A percentile compares a stretch with the other conserved stretches of the same genome.
phyloP scores from a whole-genome alignment of 805 yeast genomes.

The Deakozyma indianensis region DNA sequence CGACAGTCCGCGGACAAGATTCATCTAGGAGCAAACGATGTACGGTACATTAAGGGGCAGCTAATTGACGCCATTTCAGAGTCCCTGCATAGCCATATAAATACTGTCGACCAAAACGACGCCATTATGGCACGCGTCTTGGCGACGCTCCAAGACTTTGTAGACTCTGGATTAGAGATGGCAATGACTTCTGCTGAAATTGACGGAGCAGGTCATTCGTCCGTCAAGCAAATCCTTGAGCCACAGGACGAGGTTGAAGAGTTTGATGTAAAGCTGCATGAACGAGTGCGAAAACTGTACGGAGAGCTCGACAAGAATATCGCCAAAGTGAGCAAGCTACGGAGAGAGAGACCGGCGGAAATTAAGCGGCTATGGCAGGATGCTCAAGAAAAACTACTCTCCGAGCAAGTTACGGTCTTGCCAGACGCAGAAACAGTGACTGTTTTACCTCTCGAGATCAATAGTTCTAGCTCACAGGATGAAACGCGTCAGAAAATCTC shows the following conservation, averaged over 20 bases:
- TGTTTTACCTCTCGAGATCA: no score
- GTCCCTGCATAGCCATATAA: conserved; percentile 26
- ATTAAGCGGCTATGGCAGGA: conserved; percentile 22
- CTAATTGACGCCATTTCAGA: conserved; percentile 24
- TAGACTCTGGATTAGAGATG: conserved; percentile 39
- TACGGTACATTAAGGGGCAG: conserved; percentile 33
- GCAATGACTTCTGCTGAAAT: conserved; percentile 38
- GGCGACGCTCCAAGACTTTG: conserved; percentile 5
- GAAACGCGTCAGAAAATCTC: no score
- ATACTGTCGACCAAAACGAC: conserved; percentile 24
- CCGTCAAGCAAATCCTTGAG: not conserved
- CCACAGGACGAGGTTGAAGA: conserved; percentile 40
- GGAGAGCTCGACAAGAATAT: conserved; percentile 50
- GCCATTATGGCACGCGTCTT: conserved; percentile 33
- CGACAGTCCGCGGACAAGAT: conserved; percentile 18
- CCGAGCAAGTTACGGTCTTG: no score
- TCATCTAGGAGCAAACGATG: conserved; percentile 38
- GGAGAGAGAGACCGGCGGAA: conserved; percentile 25
- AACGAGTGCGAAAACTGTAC: conserved; percentile 39
- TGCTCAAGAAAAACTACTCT: conserved; percentile 14
- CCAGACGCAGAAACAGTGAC: no score
- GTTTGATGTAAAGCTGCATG: conserved; percentile 52
- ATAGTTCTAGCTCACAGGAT: no score
- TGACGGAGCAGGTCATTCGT: conserved; percentile 29
- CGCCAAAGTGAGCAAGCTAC: conserved; percentile 36